Evolutionary conservation across 164 flowering plant species (phyloP).

Genomic region (Macadamia integrifolia): DNA sequence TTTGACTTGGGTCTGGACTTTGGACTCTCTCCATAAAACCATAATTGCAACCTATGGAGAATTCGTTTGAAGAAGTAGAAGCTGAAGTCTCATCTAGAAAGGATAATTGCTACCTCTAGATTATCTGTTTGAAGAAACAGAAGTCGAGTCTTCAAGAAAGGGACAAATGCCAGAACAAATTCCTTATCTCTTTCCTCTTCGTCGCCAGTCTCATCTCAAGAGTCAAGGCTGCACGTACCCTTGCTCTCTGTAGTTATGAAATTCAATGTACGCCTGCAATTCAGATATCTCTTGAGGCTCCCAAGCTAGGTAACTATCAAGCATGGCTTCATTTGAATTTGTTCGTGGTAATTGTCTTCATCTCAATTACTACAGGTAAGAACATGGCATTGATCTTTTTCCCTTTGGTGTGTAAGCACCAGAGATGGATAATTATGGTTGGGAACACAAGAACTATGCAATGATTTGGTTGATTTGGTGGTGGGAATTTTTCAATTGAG

Average conservation of each 20-base stretch:
- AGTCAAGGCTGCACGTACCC: constrained; percentile 25
- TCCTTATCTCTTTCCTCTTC: constrained; percentile 17
- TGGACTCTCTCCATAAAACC: too few species aligned
- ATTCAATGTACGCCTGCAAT: constrained; percentile 5
- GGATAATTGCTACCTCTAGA: too few species aligned
- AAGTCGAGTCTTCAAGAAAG: too few species aligned
- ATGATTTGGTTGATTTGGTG: constrained; percentile 7
- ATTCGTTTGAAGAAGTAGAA: too few species aligned
- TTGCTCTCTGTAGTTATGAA: constrained; percentile 22
- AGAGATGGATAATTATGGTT: constrained; percentile 5
- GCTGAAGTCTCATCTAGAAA: too few species aligned
- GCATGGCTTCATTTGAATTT: background rate
- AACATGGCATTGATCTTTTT: too few species aligned
- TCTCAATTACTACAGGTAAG: background rate
- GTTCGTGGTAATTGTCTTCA: background rate
- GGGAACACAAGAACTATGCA: constrained; percentile 5
- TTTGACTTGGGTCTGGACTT: too few species aligned
- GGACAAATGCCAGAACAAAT: too few species aligned
- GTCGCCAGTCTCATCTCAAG: constrained; percentile 24
- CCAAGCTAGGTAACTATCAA: background rate
- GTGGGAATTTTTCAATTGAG: constrained; percentile 10
- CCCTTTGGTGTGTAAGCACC: background rate
- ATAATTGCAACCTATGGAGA: too few species aligned
- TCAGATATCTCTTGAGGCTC: background rate
- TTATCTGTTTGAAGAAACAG: too few species aligned